Percentiles rank a stretch among this genome's conserved stretches.
phyloP scores from a whole-genome alignment of 441 rosid genomes.

The Croton setiger region DNA sequence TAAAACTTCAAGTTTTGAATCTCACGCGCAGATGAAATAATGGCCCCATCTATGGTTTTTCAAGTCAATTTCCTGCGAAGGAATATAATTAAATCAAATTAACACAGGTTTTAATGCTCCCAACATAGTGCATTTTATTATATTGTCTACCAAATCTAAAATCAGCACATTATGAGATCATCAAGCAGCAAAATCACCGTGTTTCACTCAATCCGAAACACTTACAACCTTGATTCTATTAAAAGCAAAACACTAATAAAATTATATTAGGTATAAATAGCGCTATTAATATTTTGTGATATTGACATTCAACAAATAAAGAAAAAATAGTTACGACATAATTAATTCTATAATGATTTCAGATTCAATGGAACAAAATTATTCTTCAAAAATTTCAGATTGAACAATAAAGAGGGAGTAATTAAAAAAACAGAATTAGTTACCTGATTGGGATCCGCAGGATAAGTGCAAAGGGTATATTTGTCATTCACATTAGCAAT shows the following conservation, averaged over 20 bases:
- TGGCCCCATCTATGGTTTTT: constrained; percentile 95
- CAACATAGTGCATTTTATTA: neutral
- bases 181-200: neutral
- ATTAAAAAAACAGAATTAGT: constrained; percentile 6
- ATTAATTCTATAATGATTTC: no score
- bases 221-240: no score
- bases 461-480: constrained; percentile 64
- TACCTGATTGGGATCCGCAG: constrained; percentile 84
- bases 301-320: no score
- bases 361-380: no score
- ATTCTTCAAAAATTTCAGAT: no score
- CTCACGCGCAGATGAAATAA: constrained; percentile 92
- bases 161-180: neutral
- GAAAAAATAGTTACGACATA: no score
- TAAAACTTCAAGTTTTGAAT: neutral
- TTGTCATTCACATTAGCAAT: constrained; percentile 78
- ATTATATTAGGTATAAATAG: no score
- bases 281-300: no score
- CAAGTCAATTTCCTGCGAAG: constrained; percentile 79
- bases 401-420: neutral
- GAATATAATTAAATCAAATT: neutral
- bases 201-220: no score
- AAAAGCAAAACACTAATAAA: no score
- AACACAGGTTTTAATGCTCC: neutral
- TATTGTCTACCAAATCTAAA: neutral